A percentile compares a stretch with the other conserved stretches of the same genome.
Conservation (phyloP, 306 rosid genomes). For the Datisca glomerata region DNA sequence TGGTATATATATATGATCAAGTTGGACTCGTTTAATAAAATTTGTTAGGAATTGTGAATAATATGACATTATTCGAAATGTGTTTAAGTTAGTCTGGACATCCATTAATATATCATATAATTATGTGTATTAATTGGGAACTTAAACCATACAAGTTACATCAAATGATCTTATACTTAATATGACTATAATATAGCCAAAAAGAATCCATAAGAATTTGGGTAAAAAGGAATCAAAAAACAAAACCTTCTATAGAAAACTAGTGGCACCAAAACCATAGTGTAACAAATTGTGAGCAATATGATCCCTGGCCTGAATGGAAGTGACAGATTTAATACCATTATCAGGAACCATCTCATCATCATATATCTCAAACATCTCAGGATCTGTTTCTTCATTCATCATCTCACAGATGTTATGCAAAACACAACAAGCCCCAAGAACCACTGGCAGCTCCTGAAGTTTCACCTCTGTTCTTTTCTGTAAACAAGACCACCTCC, state of each 20-base stretch:
- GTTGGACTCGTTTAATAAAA: too few species aligned
- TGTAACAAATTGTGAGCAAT: slow-evolving; percentile 77
- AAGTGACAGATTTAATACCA: slow-evolving; percentile 16
- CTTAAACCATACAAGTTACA: too few species aligned
- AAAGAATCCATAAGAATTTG: not conserved
- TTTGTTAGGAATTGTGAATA: too few species aligned
- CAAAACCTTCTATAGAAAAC: slow-evolving; percentile 16
- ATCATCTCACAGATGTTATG: slow-evolving; percentile 77
- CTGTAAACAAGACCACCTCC: slow-evolving; percentile 83
- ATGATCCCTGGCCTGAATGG: slow-evolving; percentile 47
- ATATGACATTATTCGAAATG: too few species aligned
- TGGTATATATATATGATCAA: too few species aligned
- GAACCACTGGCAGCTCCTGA: slow-evolving; percentile 65
- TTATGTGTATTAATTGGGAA: too few species aligned
- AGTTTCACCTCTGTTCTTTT: slow-evolving; percentile 78
- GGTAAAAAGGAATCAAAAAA: too few species aligned
- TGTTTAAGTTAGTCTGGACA: too few species aligned
- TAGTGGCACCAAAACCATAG: slow-evolving; percentile 51
- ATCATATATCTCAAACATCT: slow-evolving; percentile 41
- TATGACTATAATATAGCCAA: not conserved
- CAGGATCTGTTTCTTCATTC: slow-evolving; percentile 35
- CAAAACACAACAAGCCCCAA: slow-evolving; percentile 83
- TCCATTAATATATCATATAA: too few species aligned
- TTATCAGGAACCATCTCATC: slow-evolving; percentile 57
- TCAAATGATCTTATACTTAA: not conserved